Conservation (phyloP, 495 filamentous ascomycete species). For the Poronia punctata region DNA sequence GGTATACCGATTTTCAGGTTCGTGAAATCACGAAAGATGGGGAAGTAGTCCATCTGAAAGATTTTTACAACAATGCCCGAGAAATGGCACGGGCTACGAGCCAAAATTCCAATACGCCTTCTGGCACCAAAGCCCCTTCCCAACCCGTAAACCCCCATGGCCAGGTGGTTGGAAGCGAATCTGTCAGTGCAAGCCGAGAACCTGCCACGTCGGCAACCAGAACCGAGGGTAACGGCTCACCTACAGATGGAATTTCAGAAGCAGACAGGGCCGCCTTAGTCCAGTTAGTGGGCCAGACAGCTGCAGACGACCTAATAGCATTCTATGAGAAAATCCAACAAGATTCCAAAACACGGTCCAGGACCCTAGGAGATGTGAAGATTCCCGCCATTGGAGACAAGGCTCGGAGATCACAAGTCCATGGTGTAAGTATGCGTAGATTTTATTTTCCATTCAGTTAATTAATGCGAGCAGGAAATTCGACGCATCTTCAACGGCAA, state of each 20-base stretch:
- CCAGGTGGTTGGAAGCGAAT: neutral
- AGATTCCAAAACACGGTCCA: conserved; percentile 13
- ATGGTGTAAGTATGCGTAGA: conserved; percentile 26
- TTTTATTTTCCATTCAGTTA: neutral
- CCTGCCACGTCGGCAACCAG: conserved; percentile 1
- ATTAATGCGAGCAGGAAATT: conserved; percentile 29
- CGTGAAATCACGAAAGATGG: conserved; percentile 82
- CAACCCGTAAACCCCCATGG: neutral
- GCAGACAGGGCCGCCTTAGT: conserved; percentile 7
- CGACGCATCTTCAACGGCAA: conserved; percentile 37
- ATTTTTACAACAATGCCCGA: conserved; percentile 25
- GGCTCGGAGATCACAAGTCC: conserved; percentile 28
- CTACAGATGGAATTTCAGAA: conserved; percentile 4
- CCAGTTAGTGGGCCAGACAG: conserved; percentile 24
- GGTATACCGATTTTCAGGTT: conserved; percentile 93
- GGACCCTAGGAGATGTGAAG: conserved; percentile 13
- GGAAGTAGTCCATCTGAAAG: conserved; percentile 67
- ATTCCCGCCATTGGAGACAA: conserved; percentile 36
- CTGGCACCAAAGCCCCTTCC: neutral
- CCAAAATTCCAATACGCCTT: neutral
- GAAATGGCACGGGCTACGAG: conserved; percentile 14
- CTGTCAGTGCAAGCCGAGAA: neutral
- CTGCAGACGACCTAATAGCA: conserved; percentile 26
- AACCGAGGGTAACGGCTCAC: conserved; percentile 1
- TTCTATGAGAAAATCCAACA: conserved; percentile 23